Evolutionary conservation across 140 eudicot genomes (phyloP), one percentile per base, ranked within the genome.

Genomic region (Oenanthe javanica): DNA sequence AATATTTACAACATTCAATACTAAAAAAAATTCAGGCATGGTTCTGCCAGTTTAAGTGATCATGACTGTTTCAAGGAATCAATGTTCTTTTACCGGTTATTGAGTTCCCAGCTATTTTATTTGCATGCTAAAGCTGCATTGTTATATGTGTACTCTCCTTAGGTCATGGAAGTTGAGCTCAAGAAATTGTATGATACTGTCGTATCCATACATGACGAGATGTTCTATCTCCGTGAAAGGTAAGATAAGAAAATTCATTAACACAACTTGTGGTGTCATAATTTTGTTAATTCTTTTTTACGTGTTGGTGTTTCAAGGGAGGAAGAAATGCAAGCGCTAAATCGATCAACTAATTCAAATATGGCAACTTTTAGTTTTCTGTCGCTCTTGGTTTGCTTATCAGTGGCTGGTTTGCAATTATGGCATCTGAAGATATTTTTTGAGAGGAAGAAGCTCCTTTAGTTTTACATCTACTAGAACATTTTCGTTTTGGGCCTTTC

Each of bases 171-270:
- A 84, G 55, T 92, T 4, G 97, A 94, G 84, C 77, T 94, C 90
- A 90, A 86, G 88, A 94, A 90, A 84, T 54, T 94, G 87, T 84
- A 79, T 31, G 96, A 92, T 63, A 83, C 89, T 0, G 91, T 86
- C 52, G 80, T 71, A 45, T 82, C 88, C 79, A 87, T 94, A 46
- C 96, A 94, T 45, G 98, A 94, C 40, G 98, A 94, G 84, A 94
- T 92, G 97, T 91, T 81, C 81, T 85, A 84, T 77, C 97, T 94
- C 72, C 97, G 96, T 55, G 93, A 89, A 66, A 92, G 98, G 98
- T 92, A 83, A 88, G 77, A 43, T 21, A 19, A 19, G 55, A 45
- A 45, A 18, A 72, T 4, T 45, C 50, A 21, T 9, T 12, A 1
- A 72, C 36, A 4, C 27, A 2, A 9, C 6, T 14, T 16, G 2